Percentiles rank a stretch among this genome's conserved stretches.
phyloP scores from a whole-genome alignment of 768 basidiomycete species.

The Porphyrellus cyaneotinctus region DNA sequence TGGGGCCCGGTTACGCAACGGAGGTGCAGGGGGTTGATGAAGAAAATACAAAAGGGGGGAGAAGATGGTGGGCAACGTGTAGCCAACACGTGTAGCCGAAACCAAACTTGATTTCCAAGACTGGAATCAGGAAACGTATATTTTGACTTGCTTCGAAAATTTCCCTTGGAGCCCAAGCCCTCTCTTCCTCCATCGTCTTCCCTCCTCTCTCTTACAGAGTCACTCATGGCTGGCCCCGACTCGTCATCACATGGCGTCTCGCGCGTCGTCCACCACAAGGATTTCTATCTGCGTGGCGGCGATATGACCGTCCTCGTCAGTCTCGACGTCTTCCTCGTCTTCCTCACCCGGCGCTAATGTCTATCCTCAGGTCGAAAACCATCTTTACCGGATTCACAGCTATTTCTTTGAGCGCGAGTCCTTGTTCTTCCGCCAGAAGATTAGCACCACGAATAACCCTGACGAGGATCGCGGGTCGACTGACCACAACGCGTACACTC shows the following conservation, averaged over 20 bases:
- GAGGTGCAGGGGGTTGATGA: constrained; percentile 12
- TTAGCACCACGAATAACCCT: constrained; percentile 28
- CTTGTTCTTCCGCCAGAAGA: constrained; percentile 37
- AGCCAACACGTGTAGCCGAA: constrained; percentile 34
- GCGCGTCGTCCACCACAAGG: constrained; percentile 34
- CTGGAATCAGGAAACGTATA: constrained; percentile 32
- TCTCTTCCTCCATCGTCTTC: constrained; percentile 28
- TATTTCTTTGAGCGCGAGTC: constrained; percentile 67
- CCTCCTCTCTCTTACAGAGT: constrained; percentile 21
- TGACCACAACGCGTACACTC: constrained; percentile 41
- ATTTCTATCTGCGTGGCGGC: constrained; percentile 55
- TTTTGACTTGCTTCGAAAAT: constrained; percentile 36
- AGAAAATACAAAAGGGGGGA: constrained; percentile 17
- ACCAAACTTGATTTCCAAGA: constrained; percentile 19
- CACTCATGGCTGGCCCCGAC: constrained; percentile 26
- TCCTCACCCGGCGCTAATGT: constrained; percentile 8
- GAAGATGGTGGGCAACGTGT: constrained; percentile 28
- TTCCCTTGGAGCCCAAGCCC: constrained; percentile 30
- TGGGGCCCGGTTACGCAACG: constrained; percentile 29
- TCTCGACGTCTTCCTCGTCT: constrained; percentile 1
- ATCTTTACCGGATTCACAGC: constrained; percentile 53
- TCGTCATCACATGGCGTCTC: constrained; percentile 26
- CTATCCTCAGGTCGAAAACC: constrained; percentile 49
- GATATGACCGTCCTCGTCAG: constrained; percentile 57
- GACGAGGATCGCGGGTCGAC: constrained; percentile 35